phyloP scores from a whole-genome alignment of 306 rosid genomes.

The Cyclanthera cordifolia region DNA sequence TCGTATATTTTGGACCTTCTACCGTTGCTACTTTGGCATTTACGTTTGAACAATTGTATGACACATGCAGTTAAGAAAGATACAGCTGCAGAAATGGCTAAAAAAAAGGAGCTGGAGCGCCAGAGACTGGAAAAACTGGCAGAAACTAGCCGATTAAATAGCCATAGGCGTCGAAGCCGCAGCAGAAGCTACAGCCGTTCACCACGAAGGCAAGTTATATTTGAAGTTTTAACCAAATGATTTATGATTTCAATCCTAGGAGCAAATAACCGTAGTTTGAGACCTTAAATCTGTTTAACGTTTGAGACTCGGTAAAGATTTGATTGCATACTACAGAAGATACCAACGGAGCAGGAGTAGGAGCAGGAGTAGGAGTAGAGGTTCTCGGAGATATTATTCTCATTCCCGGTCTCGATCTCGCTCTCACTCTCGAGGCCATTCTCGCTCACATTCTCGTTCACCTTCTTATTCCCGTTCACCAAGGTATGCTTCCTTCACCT shows the following conservation, averaged over 20 bases:
- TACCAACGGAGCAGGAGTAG: conserved; percentile 68
- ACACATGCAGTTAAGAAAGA: conserved; percentile 74
- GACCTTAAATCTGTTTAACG: neutral
- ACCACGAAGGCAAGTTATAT: conserved; percentile 50
- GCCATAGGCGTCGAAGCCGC: conserved; percentile 56
- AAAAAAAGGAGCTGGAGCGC: conserved; percentile 81
- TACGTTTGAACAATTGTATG: neutral
- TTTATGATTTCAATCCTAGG: neutral
- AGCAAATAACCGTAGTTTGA: neutral
- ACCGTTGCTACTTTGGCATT: neutral
- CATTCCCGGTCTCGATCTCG: conserved; percentile 52
- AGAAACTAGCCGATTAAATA: conserved; percentile 73
- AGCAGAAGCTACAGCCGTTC: conserved; percentile 78
- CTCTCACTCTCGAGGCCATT: conserved; percentile 30
- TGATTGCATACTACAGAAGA: conserved; percentile 40
- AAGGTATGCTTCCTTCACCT: conserved; percentile 32
- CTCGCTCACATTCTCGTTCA: conserved; percentile 33
- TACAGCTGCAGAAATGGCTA: conserved; percentile 83
- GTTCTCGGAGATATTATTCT: conserved; percentile 43
- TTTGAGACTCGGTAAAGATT: neutral
- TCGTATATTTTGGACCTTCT: neutral
- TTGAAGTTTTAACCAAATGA: neutral
- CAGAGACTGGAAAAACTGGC: conserved; percentile 94
- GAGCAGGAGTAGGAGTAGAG: conserved; percentile 68
- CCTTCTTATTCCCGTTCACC: conserved; percentile 58